Evolutionary conservation across 352 stramenopile genomes (phyloP).

Genomic region (Pythium brassicae): DNA sequence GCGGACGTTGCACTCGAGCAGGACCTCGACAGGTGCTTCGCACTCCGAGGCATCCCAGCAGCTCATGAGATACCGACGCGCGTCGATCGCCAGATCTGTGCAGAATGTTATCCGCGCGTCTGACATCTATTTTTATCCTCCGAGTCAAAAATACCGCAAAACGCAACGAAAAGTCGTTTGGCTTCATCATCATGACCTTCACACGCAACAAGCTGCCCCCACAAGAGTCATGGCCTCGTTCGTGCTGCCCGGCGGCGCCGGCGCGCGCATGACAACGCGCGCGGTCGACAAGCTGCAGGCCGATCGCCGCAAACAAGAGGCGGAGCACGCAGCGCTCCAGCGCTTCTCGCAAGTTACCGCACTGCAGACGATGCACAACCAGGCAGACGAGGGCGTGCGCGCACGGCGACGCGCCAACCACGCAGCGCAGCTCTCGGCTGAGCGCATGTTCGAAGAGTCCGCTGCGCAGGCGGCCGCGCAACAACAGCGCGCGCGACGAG

Average conservation of each 20-base stretch:
- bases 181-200: too few relatives aligned
- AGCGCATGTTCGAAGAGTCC: constrained; percentile 64
- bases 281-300: constrained; percentile 60
- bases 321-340: constrained; percentile 46
- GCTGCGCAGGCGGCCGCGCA: constrained; percentile 19
- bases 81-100: too few relatives aligned
- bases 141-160: too few relatives aligned
- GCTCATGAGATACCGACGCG: too few relatives aligned
- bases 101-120: too few relatives aligned
- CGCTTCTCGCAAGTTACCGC: constrained; percentile 55
- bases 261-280: constrained; percentile 55
- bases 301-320: constrained; percentile 54
- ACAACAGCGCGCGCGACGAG: constrained; percentile 23
- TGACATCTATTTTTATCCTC: too few relatives aligned
- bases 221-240: not conserved
- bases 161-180: too few relatives aligned
- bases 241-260: not conserved
- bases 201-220: too few relatives aligned
- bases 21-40: too few relatives aligned
- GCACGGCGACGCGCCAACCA: constrained; percentile 48
- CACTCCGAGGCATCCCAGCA: too few relatives aligned
- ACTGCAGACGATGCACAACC: constrained; percentile 53
- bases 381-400: constrained; percentile 56
- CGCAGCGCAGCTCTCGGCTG: constrained; percentile 57
- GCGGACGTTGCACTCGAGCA: too few relatives aligned